These are phyloP conservation scores for Tricholoma matsutake DNA, from an alignment of 768 basidiomycete genomes.

Conservation along the genomic window DNA sequence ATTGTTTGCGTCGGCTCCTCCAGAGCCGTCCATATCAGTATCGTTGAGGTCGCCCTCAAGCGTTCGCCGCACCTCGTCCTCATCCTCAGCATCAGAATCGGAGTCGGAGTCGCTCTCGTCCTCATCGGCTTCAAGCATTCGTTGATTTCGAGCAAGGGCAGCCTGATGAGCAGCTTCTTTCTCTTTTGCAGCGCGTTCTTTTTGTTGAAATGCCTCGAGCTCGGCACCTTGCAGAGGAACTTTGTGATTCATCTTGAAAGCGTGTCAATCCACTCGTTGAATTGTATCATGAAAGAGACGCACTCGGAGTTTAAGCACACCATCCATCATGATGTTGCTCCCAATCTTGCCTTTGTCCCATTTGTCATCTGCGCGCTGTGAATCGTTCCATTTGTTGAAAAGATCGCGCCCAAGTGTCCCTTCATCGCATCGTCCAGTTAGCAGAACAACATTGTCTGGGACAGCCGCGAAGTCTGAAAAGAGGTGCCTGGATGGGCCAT, in stretches of 20 bases:
- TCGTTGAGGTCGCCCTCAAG: conserved; percentile 53
- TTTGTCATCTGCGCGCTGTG: conserved; percentile 75
- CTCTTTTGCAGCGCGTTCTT: conserved; percentile 74
- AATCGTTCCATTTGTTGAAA: conserved; percentile 83
- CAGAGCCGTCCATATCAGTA: conserved; percentile 29
- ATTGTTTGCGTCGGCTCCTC: conserved; percentile 16
- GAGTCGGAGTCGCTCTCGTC: conserved; percentile 79
- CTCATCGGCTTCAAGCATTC: conserved; percentile 93
- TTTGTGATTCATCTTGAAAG: conserved; percentile 75
- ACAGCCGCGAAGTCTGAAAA: conserved; percentile 85
- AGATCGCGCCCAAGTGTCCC: conserved; percentile 76
- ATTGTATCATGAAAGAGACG: conserved; percentile 11
- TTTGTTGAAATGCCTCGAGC: conserved; percentile 74
- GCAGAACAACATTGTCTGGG: conserved; percentile 81
- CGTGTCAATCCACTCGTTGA: conserved; percentile 1
- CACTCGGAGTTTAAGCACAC: conserved; percentile 64
- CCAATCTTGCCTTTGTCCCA: conserved; percentile 94
- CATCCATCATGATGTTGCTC: conserved; percentile 78
- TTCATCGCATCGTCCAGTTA: conserved; percentile 77
- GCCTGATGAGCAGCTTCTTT: conserved; percentile 86
- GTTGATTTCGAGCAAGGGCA: conserved; percentile 74
- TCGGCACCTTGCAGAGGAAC: conserved; percentile 87
- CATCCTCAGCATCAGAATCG: conserved; percentile 62
- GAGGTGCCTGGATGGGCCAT: conserved; percentile 84
- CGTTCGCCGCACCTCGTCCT: conserved; percentile 57